These are phyloP conservation scores for Intubia oerlemansii DNA, from an alignment of 2,329 filamentous ascomycete genomes.

Conservation along the genomic window DNA sequence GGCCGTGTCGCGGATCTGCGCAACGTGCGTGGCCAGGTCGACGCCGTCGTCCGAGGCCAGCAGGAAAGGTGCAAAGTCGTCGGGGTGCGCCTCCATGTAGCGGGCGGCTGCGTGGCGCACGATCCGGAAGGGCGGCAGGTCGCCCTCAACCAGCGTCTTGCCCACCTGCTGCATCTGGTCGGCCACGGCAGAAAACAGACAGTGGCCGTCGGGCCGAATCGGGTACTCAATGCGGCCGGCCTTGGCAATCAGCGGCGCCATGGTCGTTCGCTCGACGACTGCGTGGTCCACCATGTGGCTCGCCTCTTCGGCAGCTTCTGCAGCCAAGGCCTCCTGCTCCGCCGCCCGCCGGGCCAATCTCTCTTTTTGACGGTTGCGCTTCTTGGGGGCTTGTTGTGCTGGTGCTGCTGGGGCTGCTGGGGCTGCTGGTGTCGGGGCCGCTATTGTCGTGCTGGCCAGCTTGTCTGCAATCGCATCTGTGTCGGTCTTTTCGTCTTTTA, in stretches of 20 bases:
- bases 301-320: conserved; percentile 55
- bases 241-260: conserved; percentile 44
- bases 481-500: conserved; percentile 3
- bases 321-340: conserved; percentile 50
- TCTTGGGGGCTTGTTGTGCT: conserved; percentile 32
- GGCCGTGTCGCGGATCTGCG: conserved; percentile 63
- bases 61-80: conserved; percentile 63
- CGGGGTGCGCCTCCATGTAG: conserved; percentile 52
- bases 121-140: conserved; percentile 30
- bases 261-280: conserved; percentile 44
- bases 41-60: conserved; percentile 2
- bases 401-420: too few species aligned
- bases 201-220: conserved; percentile 83
- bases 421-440: conserved; percentile 3
- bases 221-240: conserved; percentile 51
- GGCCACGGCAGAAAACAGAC: conserved; percentile 78
- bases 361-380: conserved; percentile 80
- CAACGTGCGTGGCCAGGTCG: conserved; percentile 47
- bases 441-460: conserved; percentile 7
- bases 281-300: conserved; percentile 51
- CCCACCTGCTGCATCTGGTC: conserved; percentile 46
- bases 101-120: conserved; percentile 52
- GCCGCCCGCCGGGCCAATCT: conserved; percentile 75
- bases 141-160: conserved; percentile 15
- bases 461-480: conserved; percentile 3